Evolutionary conservation across 2,329 filamentous ascomycete genomes (phyloP).

Genomic region (Neoascochyta sp.): DNA sequence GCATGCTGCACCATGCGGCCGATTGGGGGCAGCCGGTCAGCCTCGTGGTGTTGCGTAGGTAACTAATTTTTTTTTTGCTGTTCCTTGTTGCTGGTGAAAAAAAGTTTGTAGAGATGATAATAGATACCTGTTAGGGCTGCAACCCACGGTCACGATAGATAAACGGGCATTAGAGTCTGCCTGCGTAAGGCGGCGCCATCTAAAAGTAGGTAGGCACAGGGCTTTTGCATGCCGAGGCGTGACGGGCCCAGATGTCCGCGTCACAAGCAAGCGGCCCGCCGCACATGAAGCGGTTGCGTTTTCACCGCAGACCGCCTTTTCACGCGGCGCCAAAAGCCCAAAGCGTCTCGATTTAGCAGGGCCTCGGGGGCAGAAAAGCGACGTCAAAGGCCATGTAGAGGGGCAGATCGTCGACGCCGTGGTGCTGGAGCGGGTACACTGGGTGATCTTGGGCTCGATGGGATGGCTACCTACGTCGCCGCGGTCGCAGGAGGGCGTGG

Average conservation of each 20-base stretch:
- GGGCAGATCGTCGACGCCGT: conserved; percentile 14
- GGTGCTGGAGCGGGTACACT: no score
- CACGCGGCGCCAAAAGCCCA: conserved; percentile 20
- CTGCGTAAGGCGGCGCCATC: no score
- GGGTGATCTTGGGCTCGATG: no score
- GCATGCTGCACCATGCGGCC: conserved; percentile 12
- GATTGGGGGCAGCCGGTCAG: conserved; percentile 3
- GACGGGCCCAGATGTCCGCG: conserved; percentile 14
- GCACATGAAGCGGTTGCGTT: conserved; percentile 26
- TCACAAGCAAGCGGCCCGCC: conserved; percentile 22
- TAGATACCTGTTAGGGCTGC: no score
- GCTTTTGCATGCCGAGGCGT: conserved; percentile 2
- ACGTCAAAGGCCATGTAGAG: conserved; percentile 23
- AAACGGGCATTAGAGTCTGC: no score
- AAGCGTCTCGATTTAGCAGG: conserved; percentile 29
- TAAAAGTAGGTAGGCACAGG: not conserved
- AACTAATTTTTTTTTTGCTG: no score
- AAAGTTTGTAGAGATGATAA: no score
- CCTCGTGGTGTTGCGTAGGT: no score
- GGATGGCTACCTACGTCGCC: no score
- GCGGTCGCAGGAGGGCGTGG: conserved; percentile 12
- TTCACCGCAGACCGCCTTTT: conserved; percentile 39
- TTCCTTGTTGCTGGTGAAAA: no score
- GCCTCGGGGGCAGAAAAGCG: conserved; percentile 23
- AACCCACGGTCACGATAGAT: no score